Evolutionary conservation across 2,329 filamentous ascomycete species (phyloP), one percentile per base, ranked within the genome.

Genomic region (Phaeoacremonium minimum): DNA sequence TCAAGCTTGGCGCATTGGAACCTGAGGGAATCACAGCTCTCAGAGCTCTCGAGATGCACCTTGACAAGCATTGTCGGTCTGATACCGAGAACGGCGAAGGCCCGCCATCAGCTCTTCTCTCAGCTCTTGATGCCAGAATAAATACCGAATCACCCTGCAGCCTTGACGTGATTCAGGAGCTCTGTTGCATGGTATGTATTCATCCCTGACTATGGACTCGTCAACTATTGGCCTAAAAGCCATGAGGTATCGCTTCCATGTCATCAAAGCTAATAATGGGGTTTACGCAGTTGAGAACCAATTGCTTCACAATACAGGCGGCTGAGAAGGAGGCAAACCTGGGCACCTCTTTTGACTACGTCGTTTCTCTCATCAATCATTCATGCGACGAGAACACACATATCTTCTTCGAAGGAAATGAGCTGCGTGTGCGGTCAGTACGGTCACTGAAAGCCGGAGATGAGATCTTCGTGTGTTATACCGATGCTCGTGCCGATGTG

Each of bases 391-490:
- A 58, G 8, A 65, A 64, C 28, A 50, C 53, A 3, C 44, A 55
- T 20, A 42, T 56, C 18, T 53, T 55, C 33, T 54, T 58, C 15
- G 52, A 63, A 31, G 55, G 57, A 12, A 40, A 37, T 17, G 37
- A 59, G 35, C 38, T 60, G 2, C 46, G 50, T 2, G 47, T 63
- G 11, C 50, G 57, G 1, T 55, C 60, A 7, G 37, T 57, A 7
- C 50, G 36, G 18, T 38, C 43, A 9, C 55, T 65, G 28, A n/a
- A 36, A 1, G 47, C 53, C 0, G 56, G 57, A 9, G 53, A 56
- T 8, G 61, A 65, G 39, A 48, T 65, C 18, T 60, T 53, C 8
- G 48, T 61, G 7, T 52, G 47, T 31, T 61, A 63, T 34, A 36
- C 46, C 5, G 53, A 55, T 26, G 43, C 49, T 5, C 48, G 43